These are phyloP conservation scores for Alternaria sp. DNA, from an alignment of 2,329 filamentous ascomycete species.

Conservation along the genomic window DNA sequence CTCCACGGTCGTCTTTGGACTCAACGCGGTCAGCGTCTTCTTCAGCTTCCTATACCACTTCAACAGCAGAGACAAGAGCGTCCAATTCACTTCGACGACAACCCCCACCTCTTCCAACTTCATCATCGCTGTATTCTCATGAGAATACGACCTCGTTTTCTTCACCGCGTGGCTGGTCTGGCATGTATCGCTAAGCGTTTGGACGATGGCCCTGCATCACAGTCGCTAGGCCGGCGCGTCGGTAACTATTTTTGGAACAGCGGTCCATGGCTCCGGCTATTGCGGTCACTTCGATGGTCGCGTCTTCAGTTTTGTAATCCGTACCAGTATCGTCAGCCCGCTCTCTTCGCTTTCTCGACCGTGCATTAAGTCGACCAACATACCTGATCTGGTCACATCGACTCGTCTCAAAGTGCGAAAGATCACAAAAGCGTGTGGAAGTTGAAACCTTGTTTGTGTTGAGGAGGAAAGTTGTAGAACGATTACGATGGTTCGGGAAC, in stretches of 20 bases:
- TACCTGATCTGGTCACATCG: not conserved
- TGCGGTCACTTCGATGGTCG: not conserved
- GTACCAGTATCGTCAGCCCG: not conserved
- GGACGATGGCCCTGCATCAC: not conserved
- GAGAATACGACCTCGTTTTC: conserved; percentile 45
- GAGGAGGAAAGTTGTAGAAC: not conserved
- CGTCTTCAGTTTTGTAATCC: not conserved
- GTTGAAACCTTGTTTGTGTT: not conserved
- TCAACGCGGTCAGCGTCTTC: conserved; percentile 44
- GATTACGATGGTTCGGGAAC: not conserved
- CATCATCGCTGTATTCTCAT: conserved; percentile 36
- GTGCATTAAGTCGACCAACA: not conserved
- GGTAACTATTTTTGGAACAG: not conserved
- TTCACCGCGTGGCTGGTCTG: conserved; percentile 41
- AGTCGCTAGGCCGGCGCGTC: not conserved
- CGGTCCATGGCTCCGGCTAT: not conserved
- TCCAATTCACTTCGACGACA: conserved; percentile 26
- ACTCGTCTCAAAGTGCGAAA: not conserved
- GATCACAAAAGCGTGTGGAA: no score
- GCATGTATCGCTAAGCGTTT: conserved; percentile 29
- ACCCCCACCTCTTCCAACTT: conserved; percentile 47
- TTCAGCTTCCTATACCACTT: conserved; percentile 14
- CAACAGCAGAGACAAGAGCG: conserved; percentile 5
- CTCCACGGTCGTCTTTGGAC: conserved; percentile 53
- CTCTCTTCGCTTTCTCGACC: not conserved